Conservation (phyloP, 2,329 filamentous ascomycete species). For the Penicillium sclerotigenum region DNA sequence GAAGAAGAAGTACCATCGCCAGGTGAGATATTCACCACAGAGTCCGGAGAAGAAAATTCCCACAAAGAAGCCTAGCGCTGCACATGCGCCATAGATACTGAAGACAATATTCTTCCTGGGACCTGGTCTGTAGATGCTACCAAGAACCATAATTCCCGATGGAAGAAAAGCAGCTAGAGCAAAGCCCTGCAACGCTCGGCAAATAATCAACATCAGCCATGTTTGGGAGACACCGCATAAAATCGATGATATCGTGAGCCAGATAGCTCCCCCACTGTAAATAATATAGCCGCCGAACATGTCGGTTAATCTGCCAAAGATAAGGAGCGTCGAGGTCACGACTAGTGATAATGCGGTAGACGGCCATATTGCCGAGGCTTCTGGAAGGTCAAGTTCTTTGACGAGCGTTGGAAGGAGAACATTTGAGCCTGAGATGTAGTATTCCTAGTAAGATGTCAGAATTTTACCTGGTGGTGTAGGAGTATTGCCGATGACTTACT, state of each 20-base stretch:
- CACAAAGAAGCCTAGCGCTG: conserved; percentile 49
- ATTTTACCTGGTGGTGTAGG: background rate
- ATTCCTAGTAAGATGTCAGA: conserved; percentile 52
- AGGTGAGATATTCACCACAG: conserved; percentile 52
- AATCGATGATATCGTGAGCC: conserved; percentile 68
- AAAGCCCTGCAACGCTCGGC: conserved; percentile 70
- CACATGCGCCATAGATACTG: conserved; percentile 57
- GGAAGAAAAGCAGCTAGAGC: conserved; percentile 70
- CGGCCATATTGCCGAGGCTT: conserved; percentile 58
- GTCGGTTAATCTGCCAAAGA: conserved; percentile 57
- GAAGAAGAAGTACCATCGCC: conserved; percentile 69
- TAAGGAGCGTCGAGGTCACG: conserved; percentile 48
- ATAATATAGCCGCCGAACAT: conserved; percentile 63
- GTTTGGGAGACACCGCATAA: conserved; percentile 67
- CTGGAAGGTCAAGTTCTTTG: conserved; percentile 61
- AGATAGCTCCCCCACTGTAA: conserved; percentile 58
- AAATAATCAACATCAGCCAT: conserved; percentile 68
- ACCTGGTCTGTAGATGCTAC: conserved; percentile 63
- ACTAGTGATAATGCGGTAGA: conserved; percentile 52
- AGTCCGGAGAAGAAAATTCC: conserved; percentile 66
- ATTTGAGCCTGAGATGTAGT: conserved; percentile 72
- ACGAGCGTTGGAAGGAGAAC: conserved; percentile 65
- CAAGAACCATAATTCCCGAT: conserved; percentile 64
- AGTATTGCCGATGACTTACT: conserved; percentile 35
- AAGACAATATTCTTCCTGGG: conserved; percentile 66